Evolutionary conservation across 1,284 basidiomycete genomes (phyloP), one percentile per base, ranked within the genome.

Genomic region (Boletellus deceptivus): DNA sequence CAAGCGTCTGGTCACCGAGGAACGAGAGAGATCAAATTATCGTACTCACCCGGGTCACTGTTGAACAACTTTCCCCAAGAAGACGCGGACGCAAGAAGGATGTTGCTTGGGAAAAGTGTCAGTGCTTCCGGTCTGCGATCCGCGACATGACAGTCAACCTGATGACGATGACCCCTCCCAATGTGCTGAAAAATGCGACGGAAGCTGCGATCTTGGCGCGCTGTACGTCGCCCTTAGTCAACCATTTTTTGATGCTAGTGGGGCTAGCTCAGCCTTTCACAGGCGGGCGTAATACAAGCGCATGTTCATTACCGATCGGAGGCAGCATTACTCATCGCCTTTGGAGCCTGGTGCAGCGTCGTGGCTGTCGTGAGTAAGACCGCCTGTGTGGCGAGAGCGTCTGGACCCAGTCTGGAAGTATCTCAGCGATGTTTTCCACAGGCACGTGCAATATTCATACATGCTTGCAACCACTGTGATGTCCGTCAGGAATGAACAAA

Each of bases 321-420:
- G 11, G 63, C 59, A 25, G 53, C 56, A 16, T 40, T 54, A 31
- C 46, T 42, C 24, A 60, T 22, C 10, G 60, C 58, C 18, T 53
- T 63, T 4, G 63, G 62, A 16, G 43, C 58, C 41, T 64, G 60
- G 40, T 60, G 46, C 27, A 67, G 29, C n/a, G 58, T 62, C 39
- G 60, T 63, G 41, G 54, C 53, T 3, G 62, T 67, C 35, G 60
- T 50, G 25, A 55, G 58, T 25, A 68, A 39, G 16, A 64, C 49
- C 1, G 65, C 62, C 42, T 67, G 62, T 16, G 62, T 67, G 31
- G 62, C 63, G 14, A 64, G 60, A 16, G 62, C 57, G n/a, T 59
- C 39, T 33, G 65, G 55, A 27, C 65, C 64, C 6, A 66, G 46
- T 39, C 62, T 64, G 41, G 24, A 3, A 24, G 43, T 27, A 18